These are phyloP conservation scores for Pichia cactophila DNA, from an alignment of 1,139 yeast genomes.

Conservation along the genomic window DNA sequence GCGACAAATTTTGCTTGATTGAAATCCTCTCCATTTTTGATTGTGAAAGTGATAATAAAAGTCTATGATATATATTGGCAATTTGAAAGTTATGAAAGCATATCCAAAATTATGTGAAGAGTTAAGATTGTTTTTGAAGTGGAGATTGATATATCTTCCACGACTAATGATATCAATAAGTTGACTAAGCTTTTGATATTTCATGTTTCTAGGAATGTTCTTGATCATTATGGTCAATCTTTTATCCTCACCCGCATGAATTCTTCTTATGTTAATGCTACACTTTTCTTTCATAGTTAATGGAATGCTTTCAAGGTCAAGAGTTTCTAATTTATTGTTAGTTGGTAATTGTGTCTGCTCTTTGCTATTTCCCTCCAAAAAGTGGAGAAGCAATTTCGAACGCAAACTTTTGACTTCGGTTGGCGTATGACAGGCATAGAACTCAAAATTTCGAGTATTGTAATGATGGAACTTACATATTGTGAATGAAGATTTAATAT, in stretches of 20 bases:
- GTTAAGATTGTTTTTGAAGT: slow-evolving; percentile 42
- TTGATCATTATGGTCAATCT: slow-evolving; percentile 44
- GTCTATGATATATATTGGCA: slow-evolving; percentile 36
- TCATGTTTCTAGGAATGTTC: slow-evolving; percentile 44
- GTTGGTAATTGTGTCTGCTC: no score
- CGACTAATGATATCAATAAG: slow-evolving; percentile 40
- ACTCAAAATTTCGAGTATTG: background rate
- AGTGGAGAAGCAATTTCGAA: background rate
- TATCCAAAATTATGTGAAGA: slow-evolving; percentile 47
- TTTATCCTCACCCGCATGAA: slow-evolving; percentile 34
- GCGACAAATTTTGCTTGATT: slow-evolving; percentile 43
- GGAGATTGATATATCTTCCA: slow-evolving; percentile 48
- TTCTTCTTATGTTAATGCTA: slow-evolving; percentile 18
- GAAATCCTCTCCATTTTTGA: slow-evolving; percentile 39
- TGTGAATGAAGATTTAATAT: background rate
- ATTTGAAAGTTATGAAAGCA: slow-evolving; percentile 42
- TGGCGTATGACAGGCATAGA: background rate
- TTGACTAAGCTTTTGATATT: slow-evolving; percentile 36
- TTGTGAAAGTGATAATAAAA: slow-evolving; percentile 40
- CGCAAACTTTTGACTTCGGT: background rate
- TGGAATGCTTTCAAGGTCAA: background rate
- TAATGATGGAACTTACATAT: background rate
- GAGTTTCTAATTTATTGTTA: background rate
- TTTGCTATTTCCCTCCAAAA: background rate
- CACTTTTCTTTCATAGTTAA: slow-evolving; percentile 20